Evolutionary conservation across 1,139 yeast species (phyloP), one percentile per base, ranked within the genome.

Genomic region (Suhomyces bokatorum): DNA sequence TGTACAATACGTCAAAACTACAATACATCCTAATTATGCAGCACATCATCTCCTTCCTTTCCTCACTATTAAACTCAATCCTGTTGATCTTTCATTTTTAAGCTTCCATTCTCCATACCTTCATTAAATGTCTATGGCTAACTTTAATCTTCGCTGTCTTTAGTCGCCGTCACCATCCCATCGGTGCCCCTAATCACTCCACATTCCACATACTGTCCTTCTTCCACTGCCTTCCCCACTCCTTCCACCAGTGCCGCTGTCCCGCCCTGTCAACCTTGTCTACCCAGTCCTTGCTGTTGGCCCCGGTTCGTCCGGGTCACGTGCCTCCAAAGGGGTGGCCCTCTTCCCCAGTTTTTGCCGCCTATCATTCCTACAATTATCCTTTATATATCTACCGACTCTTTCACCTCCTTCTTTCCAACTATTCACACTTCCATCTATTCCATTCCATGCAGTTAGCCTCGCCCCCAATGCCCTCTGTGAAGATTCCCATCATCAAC

Each of bases 401-500:
- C 4, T 20, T 20, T 8, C n/a, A n/a, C n/a, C n/a, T 8, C 24
- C 12, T 26, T 7, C 29, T 26, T 12, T 26, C 29, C n/a, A 10
- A 12, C 29, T 26, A 26, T 26, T 7, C 8, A 10, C 29, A 26
- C 8, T 2, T 11, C n/a, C n/a, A 8, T 26, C 29, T 8, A 2
- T 2, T 11, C n/a, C n/a, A 8, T 26, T 26, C 29, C 29, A 26
- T 26, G 29, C 29, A 26, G n/a, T 11, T 28, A 12, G 30, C 30
- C 30, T 13, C 32, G 14, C 12, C 14, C 10, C 6, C 32, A 4
- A 13, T 30, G 32, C 14, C 30, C 32, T 30, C 15, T 12, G 33
- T 70, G 74, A 56, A 55, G 53, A 45, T 67, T 20, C 77, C 77
- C 4, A 41, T 37, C 3, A 65, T 73, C 9, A 50, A 53, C 36